phyloP scores from a whole-genome alignment of 1,284 basidiomycete species.

The Sanghuangporus baumii region DNA sequence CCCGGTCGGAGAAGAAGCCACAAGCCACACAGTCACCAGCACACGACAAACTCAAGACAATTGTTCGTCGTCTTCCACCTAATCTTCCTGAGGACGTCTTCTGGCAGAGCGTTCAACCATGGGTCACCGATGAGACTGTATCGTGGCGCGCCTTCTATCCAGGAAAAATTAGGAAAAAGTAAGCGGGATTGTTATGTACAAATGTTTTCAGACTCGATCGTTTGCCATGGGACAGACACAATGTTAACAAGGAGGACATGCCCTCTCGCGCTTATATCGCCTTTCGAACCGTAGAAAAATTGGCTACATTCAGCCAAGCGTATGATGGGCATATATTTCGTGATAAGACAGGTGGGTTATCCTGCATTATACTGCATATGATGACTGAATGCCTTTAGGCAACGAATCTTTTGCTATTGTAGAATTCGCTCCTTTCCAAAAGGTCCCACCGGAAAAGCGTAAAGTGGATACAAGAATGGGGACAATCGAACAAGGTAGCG shows the following conservation, averaged over 20 bases:
- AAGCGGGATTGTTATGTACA: constrained; percentile 24
- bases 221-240: constrained; percentile 38
- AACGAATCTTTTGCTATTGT: constrained; percentile 85
- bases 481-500: constrained; percentile 72
- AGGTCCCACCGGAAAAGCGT: constrained; percentile 68
- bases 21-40: constrained; percentile 7
- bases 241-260: constrained; percentile 64
- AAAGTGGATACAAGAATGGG: constrained; percentile 66
- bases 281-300: constrained; percentile 69
- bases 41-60: constrained; percentile 73
- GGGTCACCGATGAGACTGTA: constrained; percentile 74
- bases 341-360: constrained; percentile 77
- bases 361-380: neutral
- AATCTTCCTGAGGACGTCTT: constrained; percentile 90
- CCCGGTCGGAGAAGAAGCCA: constrained; percentile 6
- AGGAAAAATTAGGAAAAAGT: constrained; percentile 74
- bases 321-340: constrained; percentile 92
- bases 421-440: constrained; percentile 92
- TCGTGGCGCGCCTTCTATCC: constrained; percentile 63
- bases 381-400: constrained; percentile 41
- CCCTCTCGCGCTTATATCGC: constrained; percentile 89
- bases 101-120: constrained; percentile 84
- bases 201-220: neutral
- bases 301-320: constrained; percentile 74
- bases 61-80: constrained; percentile 86